Conservation (phyloP, 371 early-diverging fungal genomes). For the Mortierella sp. region DNA sequence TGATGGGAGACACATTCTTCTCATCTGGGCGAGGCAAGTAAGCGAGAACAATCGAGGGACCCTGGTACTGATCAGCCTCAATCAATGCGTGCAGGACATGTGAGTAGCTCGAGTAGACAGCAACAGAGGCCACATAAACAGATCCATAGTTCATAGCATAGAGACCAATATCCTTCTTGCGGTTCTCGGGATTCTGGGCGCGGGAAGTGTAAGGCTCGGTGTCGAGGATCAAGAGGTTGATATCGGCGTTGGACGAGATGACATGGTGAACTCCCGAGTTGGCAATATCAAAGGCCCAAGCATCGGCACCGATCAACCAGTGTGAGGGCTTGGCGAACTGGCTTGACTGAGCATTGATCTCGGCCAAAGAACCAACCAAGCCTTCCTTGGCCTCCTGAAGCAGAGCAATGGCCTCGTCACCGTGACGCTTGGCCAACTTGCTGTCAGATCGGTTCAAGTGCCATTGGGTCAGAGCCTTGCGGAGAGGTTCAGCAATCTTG, state of each 20-base stretch:
- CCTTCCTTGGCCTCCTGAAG: conserved; percentile 56
- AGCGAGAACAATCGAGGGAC: conserved; percentile 91
- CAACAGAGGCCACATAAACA: conserved; percentile 91
- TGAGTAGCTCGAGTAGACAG: conserved; percentile 87
- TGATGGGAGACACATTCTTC: conserved; percentile 67
- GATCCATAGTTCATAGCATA: conserved; percentile 94
- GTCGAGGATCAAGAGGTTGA: conserved; percentile 92
- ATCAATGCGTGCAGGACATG: conserved; percentile 88
- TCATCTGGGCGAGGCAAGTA: conserved; percentile 78
- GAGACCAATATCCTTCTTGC: conserved; percentile 95
- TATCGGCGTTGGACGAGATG: conserved; percentile 83
- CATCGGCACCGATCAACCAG: conserved; percentile 92
- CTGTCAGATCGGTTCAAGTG: conserved; percentile 69
- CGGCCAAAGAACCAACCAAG: conserved; percentile 52
- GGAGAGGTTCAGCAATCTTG: conserved; percentile 65
- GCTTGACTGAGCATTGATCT: conserved; percentile 57
- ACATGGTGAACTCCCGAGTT: conserved; percentile 92
- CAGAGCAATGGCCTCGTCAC: conserved; percentile 57
- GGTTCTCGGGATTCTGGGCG: conserved; percentile 63
- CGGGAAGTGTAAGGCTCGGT: conserved; percentile 81
- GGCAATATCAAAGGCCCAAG: conserved; percentile 89
- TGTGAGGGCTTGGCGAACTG: conserved; percentile 73
- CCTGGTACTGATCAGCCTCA: conserved; percentile 92
- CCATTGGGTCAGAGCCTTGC: conserved; percentile 76
- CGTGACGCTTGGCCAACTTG: conserved; percentile 65